A percentile compares a stretch with the other conserved stretches of the same genome.
phyloP scores from a whole-genome alignment of 169 alveolate species.

The Ophryocystis elektroscirrha region DNA sequence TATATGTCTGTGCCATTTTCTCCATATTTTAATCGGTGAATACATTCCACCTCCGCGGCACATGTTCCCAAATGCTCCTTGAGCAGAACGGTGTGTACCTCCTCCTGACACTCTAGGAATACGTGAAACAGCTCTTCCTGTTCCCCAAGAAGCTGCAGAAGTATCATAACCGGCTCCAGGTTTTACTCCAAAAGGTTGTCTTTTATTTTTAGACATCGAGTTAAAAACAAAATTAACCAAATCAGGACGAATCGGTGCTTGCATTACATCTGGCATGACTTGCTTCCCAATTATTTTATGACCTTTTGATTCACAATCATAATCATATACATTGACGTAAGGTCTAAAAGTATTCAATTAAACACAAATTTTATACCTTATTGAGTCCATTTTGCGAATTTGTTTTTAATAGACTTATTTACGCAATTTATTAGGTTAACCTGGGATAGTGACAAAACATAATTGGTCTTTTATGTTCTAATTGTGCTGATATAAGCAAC shows the following conservation, averaged over 20 bases:
- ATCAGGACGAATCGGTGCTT: conserved; percentile 91
- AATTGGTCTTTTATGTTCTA: no score
- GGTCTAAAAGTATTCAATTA: no score
- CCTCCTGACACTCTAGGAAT: conserved; percentile 98
- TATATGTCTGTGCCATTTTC: conserved; percentile 90
- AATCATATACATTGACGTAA: no score
- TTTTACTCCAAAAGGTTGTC: conserved; percentile 85
- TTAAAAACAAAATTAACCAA: conserved; percentile 76
- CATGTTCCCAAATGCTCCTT: conserved; percentile 97
- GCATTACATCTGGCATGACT: no score
- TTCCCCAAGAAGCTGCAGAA: conserved; percentile 95
- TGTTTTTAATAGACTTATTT: no score
- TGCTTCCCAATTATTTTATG: no score
- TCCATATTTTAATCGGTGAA: conserved; percentile 85
- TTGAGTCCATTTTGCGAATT: no score
- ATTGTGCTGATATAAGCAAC: no score
- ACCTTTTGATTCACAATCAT: no score
- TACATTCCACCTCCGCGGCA: conserved; percentile 98
- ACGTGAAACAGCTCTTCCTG: conserved; percentile 96
- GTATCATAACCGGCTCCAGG: conserved; percentile 63
- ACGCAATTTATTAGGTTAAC: no score
- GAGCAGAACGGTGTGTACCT: conserved; percentile 92
- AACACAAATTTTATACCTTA: no score
- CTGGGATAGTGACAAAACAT: no score
- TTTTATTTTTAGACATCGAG: conserved; percentile 70